Evolutionary conservation across 2,329 filamentous ascomycete species (phyloP).

Genomic region (Fusarium equiseti): DNA sequence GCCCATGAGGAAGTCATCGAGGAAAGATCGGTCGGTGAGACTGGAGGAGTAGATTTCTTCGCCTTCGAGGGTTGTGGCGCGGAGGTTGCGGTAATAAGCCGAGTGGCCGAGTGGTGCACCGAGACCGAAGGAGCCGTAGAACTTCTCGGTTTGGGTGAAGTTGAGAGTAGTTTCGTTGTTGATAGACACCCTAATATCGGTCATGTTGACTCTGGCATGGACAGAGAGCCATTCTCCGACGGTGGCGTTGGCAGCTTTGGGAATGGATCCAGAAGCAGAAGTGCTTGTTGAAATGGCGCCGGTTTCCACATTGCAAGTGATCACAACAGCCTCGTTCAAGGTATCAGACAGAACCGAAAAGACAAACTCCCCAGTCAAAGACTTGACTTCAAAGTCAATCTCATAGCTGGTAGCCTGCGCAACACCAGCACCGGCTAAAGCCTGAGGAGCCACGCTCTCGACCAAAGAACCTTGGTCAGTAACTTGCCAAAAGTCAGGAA

Average conservation of each 20-base stretch:
- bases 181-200: not conserved
- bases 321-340: not conserved
- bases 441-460: not conserved
- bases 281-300: not conserved
- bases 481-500: constrained; percentile 9
- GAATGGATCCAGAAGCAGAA: accelerated
- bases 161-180: constrained; percentile 1
- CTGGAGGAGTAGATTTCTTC: not conserved
- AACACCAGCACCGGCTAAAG: not conserved
- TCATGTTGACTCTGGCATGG: constrained; percentile 1
- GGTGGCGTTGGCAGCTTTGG: accelerated
- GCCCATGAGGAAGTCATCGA: constrained; percentile 1
- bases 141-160: not conserved
- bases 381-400: not conserved
- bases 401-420: not conserved
- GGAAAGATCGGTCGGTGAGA: not conserved
- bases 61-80: not conserved
- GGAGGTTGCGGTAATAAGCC: not conserved
- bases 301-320: not conserved
- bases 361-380: not conserved
- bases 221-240: not conserved
- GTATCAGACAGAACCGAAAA: not conserved
- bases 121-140: not conserved
- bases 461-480: not conserved
- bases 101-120: not conserved